Evolutionary conservation across 441 rosid species (phyloP), one percentile per base, ranked within the genome.

Genomic region (Theobroma grandiflorum): DNA sequence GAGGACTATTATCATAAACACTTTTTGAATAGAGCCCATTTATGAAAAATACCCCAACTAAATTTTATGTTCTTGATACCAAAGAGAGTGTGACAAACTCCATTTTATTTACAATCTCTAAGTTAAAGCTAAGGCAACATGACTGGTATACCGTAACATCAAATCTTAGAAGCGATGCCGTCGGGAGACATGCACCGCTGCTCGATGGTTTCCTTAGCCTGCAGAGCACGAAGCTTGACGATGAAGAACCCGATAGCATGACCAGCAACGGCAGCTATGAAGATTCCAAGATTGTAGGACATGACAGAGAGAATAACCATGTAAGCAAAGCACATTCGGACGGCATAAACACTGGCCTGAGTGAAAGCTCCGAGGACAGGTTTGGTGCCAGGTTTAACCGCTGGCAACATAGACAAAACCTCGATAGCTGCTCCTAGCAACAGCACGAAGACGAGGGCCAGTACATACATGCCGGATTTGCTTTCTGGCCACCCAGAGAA

Each of bases 291-390:
- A 74, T 92, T 92, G 87, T 82, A 91, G 55, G 93, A 87, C 96
- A 89, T 89, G 75, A 89, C 88, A 11, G 93, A 81, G 37, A 92
- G 90, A 93, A 91, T 91, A 65, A 87, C 88, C 94, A 92, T 33
- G 84, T 91, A 89, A 61, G 89, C 88, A 2, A 92, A 78, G 43
- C 76, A 87, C 86, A 84, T 86, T 2, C 84, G 82, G 12, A 90
- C 53, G 0, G 77, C 80, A 42, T 92, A 73, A 26, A 85, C 79
- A 40, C 50, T 6, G 0, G 91, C 77, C 73, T 82, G 84, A 63
- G 16, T 18, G 2, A 81, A 40, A 9, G 84, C 83, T 7, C 76
- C 81, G 0, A 15, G 31, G 31, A 61, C 4, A 0, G 84, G 80
- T 47, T 68, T 83, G 3, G 70, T 20, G 11, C 77, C 73, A 0